phyloP scores from a whole-genome alignment of 2,329 filamentous ascomycete genomes.

The Cladophialophora yegresii region DNA sequence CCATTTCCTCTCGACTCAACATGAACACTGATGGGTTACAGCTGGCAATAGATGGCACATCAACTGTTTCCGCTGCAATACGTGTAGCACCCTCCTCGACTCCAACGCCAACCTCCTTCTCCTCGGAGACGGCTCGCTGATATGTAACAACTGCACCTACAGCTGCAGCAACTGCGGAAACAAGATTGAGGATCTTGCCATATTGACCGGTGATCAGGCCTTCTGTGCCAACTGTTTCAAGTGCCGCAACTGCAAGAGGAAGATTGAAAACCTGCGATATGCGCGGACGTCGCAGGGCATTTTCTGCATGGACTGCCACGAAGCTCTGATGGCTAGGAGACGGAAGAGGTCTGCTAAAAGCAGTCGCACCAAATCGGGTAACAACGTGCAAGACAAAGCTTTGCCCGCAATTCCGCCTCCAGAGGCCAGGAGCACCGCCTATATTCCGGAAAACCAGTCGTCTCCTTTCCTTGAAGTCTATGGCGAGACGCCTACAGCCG shows the following conservation, averaged over 20 bases:
- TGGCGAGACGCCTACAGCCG: constrained; percentile 44
- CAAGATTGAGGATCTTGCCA: constrained; percentile 98
- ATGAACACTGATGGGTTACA: constrained; percentile 43
- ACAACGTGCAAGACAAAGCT: constrained; percentile 77
- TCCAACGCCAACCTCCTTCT: constrained; percentile 97
- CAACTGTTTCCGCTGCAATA: constrained; percentile 97
- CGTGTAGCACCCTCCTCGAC: constrained; percentile 91
- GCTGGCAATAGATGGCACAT: constrained; percentile 98
- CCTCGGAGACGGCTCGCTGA: constrained; percentile 93
- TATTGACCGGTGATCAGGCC: constrained; percentile 94
- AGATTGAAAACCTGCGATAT: constrained; percentile 98
- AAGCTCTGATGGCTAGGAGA: constrained; percentile 89
- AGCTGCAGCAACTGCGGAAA: constrained; percentile 95
- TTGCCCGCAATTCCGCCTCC: constrained; percentile 85
- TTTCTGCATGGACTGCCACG: constrained; percentile 98
- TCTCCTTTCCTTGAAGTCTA: constrained; percentile 38
- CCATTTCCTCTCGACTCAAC: neutral
- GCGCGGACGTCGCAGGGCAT: constrained; percentile 97
- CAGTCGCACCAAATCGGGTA: constrained; percentile 38
- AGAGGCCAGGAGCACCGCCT: constrained; percentile 33
- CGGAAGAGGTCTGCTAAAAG: constrained; percentile 64
- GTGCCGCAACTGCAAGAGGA: constrained; percentile 96
- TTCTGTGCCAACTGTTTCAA: constrained; percentile 97
- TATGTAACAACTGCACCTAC: constrained; percentile 99
- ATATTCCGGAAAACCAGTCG: constrained; percentile 53